Evolutionary conservation across 257 asterid genomes (phyloP), one percentile per base, ranked within the genome.

Genomic region (Buddleja alternifolia): DNA sequence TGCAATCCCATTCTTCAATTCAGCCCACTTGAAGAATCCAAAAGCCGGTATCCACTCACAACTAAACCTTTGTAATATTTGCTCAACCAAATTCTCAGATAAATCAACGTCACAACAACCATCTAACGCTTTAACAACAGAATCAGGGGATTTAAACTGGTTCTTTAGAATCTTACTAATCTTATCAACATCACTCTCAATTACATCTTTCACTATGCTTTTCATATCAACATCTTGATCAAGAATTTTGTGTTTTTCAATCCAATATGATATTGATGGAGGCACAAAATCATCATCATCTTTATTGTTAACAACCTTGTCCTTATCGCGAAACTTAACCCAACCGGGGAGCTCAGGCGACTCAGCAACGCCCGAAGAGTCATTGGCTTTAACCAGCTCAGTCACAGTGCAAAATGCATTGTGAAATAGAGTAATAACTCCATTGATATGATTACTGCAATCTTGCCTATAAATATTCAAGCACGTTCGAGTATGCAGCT

Each of bases 21-120:
- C 85, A 4, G 87, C 90, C 99, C 99, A 94, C 74, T 73, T 86
- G 73, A 91, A 94, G 75, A 88, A 94, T 16, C 99, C 97, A 3
- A 75, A 69, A 63, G 86, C 82, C 5, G 80, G 90, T 52, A 84
- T 63, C 97, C 97, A 94, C 54, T 91, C 96, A 34, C 61, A 80
- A 82, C 96, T 82, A 73, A 90, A 94, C 77, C 97, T 87, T 69
- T 66, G 73, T 67, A 89, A 61, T 44, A 89, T 79, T 75, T 84
- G 85, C 88, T 82, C 86, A 8, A 83, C 78, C 74, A 89, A 75
- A 67, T 82, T 29, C 54, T 83, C 88, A 1, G 91, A 83, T 32
- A 87, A 41, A 50, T 83, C 80, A 62, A 87, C 67, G 63, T 55
- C 78, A 72, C 84, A 79, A 19, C 78, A 81, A 19, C 78, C 84